A percentile compares a stretch with the other conserved stretches of the same genome.
Conservation (phyloP, 176 grass and related monocot species). For the Triticum turgidum region DNA sequence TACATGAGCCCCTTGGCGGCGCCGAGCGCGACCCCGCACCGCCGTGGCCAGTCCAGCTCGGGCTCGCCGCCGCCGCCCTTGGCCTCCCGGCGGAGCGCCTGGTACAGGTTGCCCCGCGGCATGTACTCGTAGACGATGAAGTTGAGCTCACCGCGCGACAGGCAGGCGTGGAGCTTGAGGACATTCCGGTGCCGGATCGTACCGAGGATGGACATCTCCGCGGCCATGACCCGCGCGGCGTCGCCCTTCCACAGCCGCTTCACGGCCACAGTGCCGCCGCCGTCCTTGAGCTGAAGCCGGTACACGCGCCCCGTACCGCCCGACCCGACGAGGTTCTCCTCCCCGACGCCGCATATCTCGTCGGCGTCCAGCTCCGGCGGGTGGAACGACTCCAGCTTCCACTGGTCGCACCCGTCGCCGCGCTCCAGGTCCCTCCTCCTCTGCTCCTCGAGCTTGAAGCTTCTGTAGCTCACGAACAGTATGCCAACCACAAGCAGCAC, state of each 20-base stretch:
- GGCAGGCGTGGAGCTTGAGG: conserved; percentile 89
- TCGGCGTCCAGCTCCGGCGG: conserved; percentile 66
- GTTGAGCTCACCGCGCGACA: conserved; percentile 67
- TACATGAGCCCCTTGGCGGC: conserved; percentile 87
- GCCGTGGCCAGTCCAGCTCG: conserved; percentile 62
- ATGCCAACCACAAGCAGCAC: conserved; percentile 57
- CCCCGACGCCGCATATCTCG: conserved; percentile 63
- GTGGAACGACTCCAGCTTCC: conserved; percentile 92
- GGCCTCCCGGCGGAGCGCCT: conserved; percentile 54
- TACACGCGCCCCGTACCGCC: conserved; percentile 83
- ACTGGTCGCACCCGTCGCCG: conserved; percentile 35
- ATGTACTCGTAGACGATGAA: conserved; percentile 95
- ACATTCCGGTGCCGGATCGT: conserved; percentile 79
- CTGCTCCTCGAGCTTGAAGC: conserved; percentile 62
- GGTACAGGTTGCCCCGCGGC: conserved; percentile 75
- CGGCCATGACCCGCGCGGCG: conserved; percentile 57
- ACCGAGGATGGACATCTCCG: conserved; percentile 72
- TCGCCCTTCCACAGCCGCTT: conserved; percentile 74
- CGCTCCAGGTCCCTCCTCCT: conserved; percentile 46
- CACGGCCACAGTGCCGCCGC: conserved; percentile 58
- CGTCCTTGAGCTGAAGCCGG: conserved; percentile 56
- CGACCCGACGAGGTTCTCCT: conserved; percentile 66
- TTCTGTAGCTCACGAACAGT: conserved; percentile 61
- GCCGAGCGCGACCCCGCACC: conserved; percentile 64
- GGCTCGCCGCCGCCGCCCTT: conserved; percentile 16